phyloP scores from a whole-genome alignment of 768 basidiomycete genomes.

The Mycena olivaceomarginata region DNA sequence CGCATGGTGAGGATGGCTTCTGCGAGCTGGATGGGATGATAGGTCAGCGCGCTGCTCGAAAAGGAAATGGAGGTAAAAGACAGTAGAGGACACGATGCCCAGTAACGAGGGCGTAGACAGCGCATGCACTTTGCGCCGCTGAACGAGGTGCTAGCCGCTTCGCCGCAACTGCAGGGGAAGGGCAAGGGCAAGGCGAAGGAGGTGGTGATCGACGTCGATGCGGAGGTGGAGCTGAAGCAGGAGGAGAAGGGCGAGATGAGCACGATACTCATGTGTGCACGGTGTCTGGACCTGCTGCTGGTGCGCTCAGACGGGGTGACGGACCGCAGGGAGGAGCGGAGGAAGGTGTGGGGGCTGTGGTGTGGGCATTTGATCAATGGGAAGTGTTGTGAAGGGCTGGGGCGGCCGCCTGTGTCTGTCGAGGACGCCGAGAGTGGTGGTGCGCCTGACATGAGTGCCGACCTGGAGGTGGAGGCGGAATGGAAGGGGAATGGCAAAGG shows the following conservation, averaged over 20 bases:
- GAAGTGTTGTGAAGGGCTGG: conserved; percentile 79
- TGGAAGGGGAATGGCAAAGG: conserved; percentile 60
- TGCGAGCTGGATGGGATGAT: too few relatives aligned
- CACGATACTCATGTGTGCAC: conserved; percentile 78
- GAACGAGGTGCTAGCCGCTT: conserved; percentile 47
- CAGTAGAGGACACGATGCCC: conserved; percentile 76
- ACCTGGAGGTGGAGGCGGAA: background rate
- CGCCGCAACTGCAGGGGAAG: conserved; percentile 3
- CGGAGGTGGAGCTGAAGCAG: conserved; percentile 45
- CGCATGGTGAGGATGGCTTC: too few relatives aligned
- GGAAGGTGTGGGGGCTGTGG: conserved; percentile 81
- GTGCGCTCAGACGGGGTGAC: conserved; percentile 70
- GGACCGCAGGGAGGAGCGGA: conserved; percentile 59
- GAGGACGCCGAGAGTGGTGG: conserved; percentile 14
- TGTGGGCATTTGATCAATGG: conserved; percentile 90
- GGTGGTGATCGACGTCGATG: conserved; percentile 66
- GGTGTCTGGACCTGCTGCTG: conserved; percentile 79
- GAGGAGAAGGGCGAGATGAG: conserved; percentile 55
- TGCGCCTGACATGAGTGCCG: background rate
- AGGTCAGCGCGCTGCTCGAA: too few relatives aligned
- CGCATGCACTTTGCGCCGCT: conserved; percentile 69
- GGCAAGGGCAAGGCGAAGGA: conserved; percentile 39
- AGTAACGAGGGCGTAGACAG: background rate
- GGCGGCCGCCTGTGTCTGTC: conserved; percentile 58
- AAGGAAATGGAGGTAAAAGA: too few relatives aligned